Evolutionary conservation across 345 rosid species (phyloP), one percentile per base, ranked within the genome.

Genomic region (Citrus mangshanensis): DNA sequence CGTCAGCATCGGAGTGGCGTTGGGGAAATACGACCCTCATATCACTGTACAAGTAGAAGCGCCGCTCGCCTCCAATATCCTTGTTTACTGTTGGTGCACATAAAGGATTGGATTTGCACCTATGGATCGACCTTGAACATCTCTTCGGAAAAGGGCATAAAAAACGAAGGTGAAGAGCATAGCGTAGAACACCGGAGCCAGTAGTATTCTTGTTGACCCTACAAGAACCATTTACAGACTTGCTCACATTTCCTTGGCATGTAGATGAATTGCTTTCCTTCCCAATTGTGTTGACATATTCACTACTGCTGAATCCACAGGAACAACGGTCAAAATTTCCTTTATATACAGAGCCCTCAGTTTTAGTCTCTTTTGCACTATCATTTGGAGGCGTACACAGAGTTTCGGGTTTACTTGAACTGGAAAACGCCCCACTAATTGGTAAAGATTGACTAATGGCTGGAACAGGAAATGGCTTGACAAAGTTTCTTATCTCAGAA

Each of bases 1-100:
- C 92, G 58, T 89, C 92, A 63, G 86, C 54, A 63, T 89, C 92
- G 19, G 90, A 84, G 77, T 89, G 92, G 62, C 92, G 90, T 74
- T 87, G 92, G 78, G 92, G 92, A 76, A 89, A 89, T 40, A 89
- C 86, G 4, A 86, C 90, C 77, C 85, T 84, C 89, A 89, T 27
- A 70, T 89, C 92, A 74, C 86, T 83, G 74, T 83, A 89, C 62
- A 89, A 76, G 72, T 89, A 89, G 78, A 87, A 87, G 76, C 86
- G 85, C 16, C 88, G 77, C 18, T 79, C 83, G 34, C 40, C 81
- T n/a, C 83, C 83, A 51, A 18, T 68, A 25, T 76, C 84, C 32
- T 60, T 24, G 71, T 77, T 73, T 77, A 68, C 62, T 56, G 49
- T 51, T 28, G 78, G 79, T 54, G 74, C 40, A 37, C 81, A 70